Base-by-base conservation (phyloP, 106 monocot genomes). In the Alisma plantagoaquatica region DNA sequence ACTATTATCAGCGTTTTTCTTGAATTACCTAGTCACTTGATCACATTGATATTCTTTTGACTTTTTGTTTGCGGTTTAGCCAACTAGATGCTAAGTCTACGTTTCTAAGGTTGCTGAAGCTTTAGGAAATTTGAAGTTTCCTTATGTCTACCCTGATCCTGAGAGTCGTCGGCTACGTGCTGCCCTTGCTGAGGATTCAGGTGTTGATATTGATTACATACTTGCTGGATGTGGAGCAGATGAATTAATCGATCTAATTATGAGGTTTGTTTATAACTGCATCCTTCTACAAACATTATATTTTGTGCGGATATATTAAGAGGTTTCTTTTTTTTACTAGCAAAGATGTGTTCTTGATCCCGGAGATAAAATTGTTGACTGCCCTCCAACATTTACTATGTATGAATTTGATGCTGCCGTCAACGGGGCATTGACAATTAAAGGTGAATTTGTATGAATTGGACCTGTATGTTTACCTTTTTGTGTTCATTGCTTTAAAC, bases 311-410 rank as follows among this genome's bases (percentile, higher is more conserved):
- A n/a, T n/a, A n/a, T n/a, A n/a, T n/a, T n/a, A n/a, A n/a, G n/a
- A n/a, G 35, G 14, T 38, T 38, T 38, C 14, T 38, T 38, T 6
- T 46, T 33, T 61, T 24, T 32, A 28, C 31, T 60, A 5, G 23
- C 19, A 25, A 65, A 98, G 98, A 75, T 98, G 98, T 65, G 85
- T 90, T 14, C 89, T 98, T 71, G 98, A 98, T 62, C 98, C 85
- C 59, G 85, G 90, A 49, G 98, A 98, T 32, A 90, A 86, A 43
- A 98, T 98, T 67, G 47, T 98, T 24, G 98, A 98, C 44, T 98
- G 98, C 32, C 98, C 98, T 54, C 98, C 98, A 51, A 98, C 98
- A 63, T 98, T 98, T 77, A 82, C 98, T 19, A 98, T 90, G 90
- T 98, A 98, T 77, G 98, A 85, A 62, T 90, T 98, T 73, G 98